Evolutionary conservation across 768 basidiomycete genomes (phyloP).

Genomic region (Amanita fuliginea): DNA sequence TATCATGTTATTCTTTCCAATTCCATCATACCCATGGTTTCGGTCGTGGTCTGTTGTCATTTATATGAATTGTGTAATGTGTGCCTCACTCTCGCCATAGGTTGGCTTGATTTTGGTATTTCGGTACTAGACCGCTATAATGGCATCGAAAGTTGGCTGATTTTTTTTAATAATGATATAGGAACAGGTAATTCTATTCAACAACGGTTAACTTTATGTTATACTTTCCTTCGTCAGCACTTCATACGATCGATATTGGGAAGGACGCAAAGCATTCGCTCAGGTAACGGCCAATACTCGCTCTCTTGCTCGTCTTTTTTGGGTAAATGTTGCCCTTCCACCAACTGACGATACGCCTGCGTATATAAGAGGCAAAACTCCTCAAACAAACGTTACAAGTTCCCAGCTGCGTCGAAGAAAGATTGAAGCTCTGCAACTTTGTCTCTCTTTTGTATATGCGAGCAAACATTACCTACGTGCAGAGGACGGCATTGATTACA

Average conservation of each 20-base stretch:
- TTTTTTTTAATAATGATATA: constrained; percentile 14
- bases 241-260: constrained; percentile 81
- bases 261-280: constrained; percentile 81
- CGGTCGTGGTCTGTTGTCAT: constrained; percentile 66
- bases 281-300: constrained; percentile 61
- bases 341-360: constrained; percentile 33
- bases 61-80: background rate
- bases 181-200: constrained; percentile 43
- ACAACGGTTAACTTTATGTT: background rate
- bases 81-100: constrained; percentile 21
- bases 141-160: background rate
- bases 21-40: constrained; percentile 78
- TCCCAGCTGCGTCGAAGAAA: constrained; percentile 55
- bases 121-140: constrained; percentile 30
- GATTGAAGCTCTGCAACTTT: constrained; percentile 56
- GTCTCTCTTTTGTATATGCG: constrained; percentile 61
- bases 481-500: constrained; percentile 63
- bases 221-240: constrained; percentile 32
- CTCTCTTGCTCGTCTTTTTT: constrained; percentile 67
- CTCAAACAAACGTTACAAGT: constrained; percentile 31
- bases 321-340: constrained; percentile 69
- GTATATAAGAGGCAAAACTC: constrained; percentile 41
- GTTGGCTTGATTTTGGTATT: constrained; percentile 87
- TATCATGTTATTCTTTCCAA: constrained; percentile 60
- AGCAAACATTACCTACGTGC: constrained; percentile 79